Evolutionary conservation across 352 stramenopile genomes (phyloP), one percentile per base, ranked within the genome.

Genomic region (Phytophthora pseudosyringae): DNA sequence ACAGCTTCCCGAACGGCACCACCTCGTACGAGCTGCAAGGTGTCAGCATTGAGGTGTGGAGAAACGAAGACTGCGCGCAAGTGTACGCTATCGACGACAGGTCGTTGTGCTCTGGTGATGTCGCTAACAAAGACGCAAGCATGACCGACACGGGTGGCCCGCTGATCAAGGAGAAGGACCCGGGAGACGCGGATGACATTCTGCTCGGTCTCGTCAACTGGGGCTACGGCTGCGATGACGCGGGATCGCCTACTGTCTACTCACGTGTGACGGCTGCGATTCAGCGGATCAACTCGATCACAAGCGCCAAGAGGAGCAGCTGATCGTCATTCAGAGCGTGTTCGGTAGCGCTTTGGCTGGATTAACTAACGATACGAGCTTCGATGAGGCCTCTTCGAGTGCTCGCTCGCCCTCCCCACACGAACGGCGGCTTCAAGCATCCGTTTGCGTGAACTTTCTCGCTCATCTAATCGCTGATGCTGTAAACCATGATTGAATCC

Each of bases 141-240:
- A 59, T 79, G 51, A 69, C 62, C 31, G 76, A 86, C 60, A 82
- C 66, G 29, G 81, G 81, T 18, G 75, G 74, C 15, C 78, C 81
- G 9, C 56, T 88, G 5, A 76, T 75, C n/a, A 51, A 71, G 38
- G 63, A 78, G 31, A 55, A 52, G 9, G 33, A 9, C 0, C 25
- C 46, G 29, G 64, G 56, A 3, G 60, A 69, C 16, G 32, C 9
- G n/a, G 48, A 59, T 21, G 76, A 83, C n/a, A 32, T 71, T n/a
- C 49, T 84, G 3, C 49, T 90, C 10, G 81, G 81, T 10, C 48
- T 89, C 29, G 69, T 82, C 16, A 84, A 65, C 64, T 88, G 78
- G 76, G 76, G 76, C 10, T 58, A 71, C 31, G 75, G 75, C 28
- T 89, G 81, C 28, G 79, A 72, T 15, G 49, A 66, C 5, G 57